A percentile compares a stretch with the other conserved stretches of the same genome.
Conservation (phyloP, 2,329 filamentous ascomycete species). For the Orbilia blumenaviensis region DNA sequence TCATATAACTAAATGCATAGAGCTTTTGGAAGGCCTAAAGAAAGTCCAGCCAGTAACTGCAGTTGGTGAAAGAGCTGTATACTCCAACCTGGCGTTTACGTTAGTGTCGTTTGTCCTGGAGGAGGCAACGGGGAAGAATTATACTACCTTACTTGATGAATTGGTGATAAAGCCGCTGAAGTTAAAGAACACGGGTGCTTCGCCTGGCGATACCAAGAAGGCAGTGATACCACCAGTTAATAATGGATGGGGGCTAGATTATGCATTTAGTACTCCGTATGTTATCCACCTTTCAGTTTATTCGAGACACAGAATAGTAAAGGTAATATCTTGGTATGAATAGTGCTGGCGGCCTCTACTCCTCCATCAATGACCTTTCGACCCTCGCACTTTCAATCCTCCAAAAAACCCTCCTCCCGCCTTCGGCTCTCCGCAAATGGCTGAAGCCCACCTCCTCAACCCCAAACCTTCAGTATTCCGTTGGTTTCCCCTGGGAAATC, state of each 20-base stretch:
- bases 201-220: constrained; percentile 13
- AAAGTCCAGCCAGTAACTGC: constrained; percentile 58
- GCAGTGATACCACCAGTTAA: constrained; percentile 51
- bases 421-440: constrained; percentile 41
- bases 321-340: not conserved
- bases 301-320: not conserved
- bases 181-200: constrained; percentile 57
- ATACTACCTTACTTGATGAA: constrained; percentile 56
- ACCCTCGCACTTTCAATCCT: constrained; percentile 41
- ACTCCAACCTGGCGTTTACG: constrained; percentile 63
- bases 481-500: constrained; percentile 53
- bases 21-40: constrained; percentile 59
- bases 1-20: too few relatives aligned
- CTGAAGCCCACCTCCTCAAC: constrained; percentile 42
- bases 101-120: constrained; percentile 61
- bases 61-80: constrained; percentile 60
- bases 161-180: constrained; percentile 57
- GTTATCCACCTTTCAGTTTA: not conserved
- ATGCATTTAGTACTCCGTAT: constrained; percentile 33
- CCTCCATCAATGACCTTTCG: constrained; percentile 51
- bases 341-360: constrained; percentile 47
- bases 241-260: constrained; percentile 46
- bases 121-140: constrained; percentile 57
- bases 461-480: constrained; percentile 23
- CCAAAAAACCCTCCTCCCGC: constrained; percentile 27